Conservation (phyloP, 2,329 filamentous ascomycete species). For the Fusarium camptoceras region DNA sequence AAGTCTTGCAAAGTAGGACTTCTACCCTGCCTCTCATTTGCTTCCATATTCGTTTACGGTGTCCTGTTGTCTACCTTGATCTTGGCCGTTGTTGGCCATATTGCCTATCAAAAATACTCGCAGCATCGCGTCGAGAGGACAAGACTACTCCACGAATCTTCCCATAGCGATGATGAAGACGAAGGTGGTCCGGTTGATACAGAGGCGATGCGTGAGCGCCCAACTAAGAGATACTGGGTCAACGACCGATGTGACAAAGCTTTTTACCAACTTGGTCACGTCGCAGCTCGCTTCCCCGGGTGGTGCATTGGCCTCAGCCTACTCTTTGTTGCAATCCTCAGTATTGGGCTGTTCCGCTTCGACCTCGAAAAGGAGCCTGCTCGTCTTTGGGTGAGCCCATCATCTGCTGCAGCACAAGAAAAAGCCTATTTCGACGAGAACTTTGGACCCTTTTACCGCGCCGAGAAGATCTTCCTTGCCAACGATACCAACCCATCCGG, state of each 20-base stretch:
- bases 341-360: slow-evolving; percentile 88
- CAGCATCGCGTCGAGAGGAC: slow-evolving; percentile 82
- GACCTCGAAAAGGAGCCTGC: slow-evolving; percentile 92
- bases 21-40: slow-evolving; percentile 94
- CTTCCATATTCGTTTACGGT: slow-evolving; percentile 87
- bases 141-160: slow-evolving; percentile 86
- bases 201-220: slow-evolving; percentile 80
- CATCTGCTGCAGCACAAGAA: slow-evolving; percentile 88
- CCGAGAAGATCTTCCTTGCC: slow-evolving; percentile 92
- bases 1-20: slow-evolving; percentile 84
- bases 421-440: slow-evolving; percentile 93
- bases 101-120: slow-evolving; percentile 79
- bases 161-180: slow-evolving; percentile 91
- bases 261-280: slow-evolving; percentile 83
- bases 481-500: slow-evolving; percentile 79
- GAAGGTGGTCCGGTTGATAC: slow-evolving; percentile 83
- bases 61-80: slow-evolving; percentile 76
- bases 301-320: slow-evolving; percentile 84
- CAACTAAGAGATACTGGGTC: slow-evolving; percentile 81
- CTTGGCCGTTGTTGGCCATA: slow-evolving; percentile 76
- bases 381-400: slow-evolving; percentile 94
- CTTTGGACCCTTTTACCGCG: slow-evolving; percentile 95
- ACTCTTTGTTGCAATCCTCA: slow-evolving; percentile 81
- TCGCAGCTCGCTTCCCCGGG: slow-evolving; percentile 84
- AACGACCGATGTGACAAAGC: slow-evolving; percentile 84